phyloP scores from a whole-genome alignment of 2,329 filamentous ascomycete genomes.

The Aspergillus calidoustus region DNA sequence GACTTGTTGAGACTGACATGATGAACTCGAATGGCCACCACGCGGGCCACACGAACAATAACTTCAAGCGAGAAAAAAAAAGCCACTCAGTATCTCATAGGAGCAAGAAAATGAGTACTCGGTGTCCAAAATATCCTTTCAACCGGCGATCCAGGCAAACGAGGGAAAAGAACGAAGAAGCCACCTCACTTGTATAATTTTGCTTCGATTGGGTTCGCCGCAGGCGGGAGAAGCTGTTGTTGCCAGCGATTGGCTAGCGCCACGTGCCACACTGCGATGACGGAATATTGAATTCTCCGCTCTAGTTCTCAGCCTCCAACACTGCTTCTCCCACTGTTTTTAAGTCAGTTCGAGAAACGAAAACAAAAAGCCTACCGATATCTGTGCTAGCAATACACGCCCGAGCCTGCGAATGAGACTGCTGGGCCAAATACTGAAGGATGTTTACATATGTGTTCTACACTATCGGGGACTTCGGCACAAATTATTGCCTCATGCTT shows the following conservation, averaged over 20 bases:
- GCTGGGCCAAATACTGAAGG: not conserved
- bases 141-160: conserved; percentile 6
- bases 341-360: not conserved
- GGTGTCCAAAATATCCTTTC: conserved; percentile 4
- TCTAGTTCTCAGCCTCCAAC: not conserved
- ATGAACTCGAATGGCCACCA: conserved; percentile 34
- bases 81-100: conserved; percentile 32
- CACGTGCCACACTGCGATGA: conserved; percentile 25
- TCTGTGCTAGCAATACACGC: not conserved
- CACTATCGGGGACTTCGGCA: not conserved
- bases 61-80: conserved; percentile 14
- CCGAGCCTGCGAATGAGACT: not conserved
- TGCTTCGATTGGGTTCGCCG: conserved; percentile 29
- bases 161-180: conserved; percentile 26
- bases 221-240: conserved; percentile 18
- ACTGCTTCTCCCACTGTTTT: not conserved
- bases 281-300: conserved; percentile 26
- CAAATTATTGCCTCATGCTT: not conserved
- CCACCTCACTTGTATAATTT: conserved; percentile 35
- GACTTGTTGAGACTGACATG: conserved; percentile 33
- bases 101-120: conserved; percentile 18
- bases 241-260: conserved; percentile 25
- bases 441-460: no score
- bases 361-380: not conserved
- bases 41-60: conserved; percentile 30